phyloP scores from a whole-genome alignment of 768 basidiomycete genomes.

The Phylloporus sp. region DNA sequence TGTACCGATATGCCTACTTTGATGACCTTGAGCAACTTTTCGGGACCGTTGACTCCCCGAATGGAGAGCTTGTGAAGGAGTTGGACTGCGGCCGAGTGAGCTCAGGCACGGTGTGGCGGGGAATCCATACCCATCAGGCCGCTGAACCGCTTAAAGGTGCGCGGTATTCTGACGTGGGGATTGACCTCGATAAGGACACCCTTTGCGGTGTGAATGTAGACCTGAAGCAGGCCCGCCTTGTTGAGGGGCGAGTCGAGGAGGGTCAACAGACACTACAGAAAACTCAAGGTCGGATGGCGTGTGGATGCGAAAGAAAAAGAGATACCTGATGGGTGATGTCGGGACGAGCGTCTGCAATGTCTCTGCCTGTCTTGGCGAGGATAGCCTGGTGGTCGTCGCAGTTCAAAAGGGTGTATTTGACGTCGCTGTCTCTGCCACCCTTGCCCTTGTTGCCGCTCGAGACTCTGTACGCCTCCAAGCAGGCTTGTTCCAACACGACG shows the following conservation, averaged over 20 bases:
- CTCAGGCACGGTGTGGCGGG: background rate
- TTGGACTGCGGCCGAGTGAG: conserved; percentile 60
- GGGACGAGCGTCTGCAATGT: conserved; percentile 98
- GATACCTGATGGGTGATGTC: conserved; percentile 97
- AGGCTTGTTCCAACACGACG: conserved; percentile 90
- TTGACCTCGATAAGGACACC: conserved; percentile 98
- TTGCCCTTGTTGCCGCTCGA: conserved; percentile 54
- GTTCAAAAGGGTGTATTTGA: conserved; percentile 94
- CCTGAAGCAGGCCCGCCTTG: conserved; percentile 93
- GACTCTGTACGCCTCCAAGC: conserved; percentile 91
- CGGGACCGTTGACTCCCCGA: conserved; percentile 91
- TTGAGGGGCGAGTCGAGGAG: conserved; percentile 96
- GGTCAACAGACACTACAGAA: conserved; percentile 83
- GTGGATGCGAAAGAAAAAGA: background rate
- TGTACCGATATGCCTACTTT: conserved; percentile 49
- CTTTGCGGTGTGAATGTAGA: conserved; percentile 96
- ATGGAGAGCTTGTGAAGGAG: conserved; percentile 94
- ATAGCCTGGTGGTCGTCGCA: conserved; percentile 99
- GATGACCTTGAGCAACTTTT: conserved; percentile 95
- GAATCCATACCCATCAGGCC: conserved; percentile 85
- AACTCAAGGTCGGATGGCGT: conserved; percentile 1
- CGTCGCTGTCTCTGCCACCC: conserved; percentile 59
- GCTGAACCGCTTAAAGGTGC: conserved; percentile 98
- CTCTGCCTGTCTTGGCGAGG: conserved; percentile 92
- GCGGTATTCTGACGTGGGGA: conserved; percentile 93